These are phyloP conservation scores for Cyberlindnera veronae DNA, from an alignment of 805 yeast species.

Conservation along the genomic window DNA sequence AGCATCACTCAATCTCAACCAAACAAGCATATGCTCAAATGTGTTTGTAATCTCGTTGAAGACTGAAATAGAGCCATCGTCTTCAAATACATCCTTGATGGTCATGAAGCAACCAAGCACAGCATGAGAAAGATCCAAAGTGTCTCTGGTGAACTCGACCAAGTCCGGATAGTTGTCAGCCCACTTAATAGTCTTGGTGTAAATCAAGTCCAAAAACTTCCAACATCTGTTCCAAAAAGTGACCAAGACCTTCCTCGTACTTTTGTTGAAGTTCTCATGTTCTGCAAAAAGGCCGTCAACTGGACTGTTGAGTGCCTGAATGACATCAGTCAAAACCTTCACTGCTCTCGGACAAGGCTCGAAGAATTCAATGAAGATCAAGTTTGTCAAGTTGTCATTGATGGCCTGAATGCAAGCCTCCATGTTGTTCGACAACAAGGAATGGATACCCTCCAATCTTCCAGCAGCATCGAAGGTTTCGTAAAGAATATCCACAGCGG, in stretches of 20 bases:
- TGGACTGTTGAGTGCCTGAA: conserved; percentile 61
- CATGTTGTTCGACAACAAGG: conserved; percentile 44
- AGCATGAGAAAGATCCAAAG: conserved; percentile 70
- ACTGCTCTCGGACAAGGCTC: conserved; percentile 78
- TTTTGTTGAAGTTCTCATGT: conserved; percentile 23
- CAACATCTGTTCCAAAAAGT: conserved; percentile 70
- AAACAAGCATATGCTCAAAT: conserved; percentile 63
- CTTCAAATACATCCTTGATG: conserved; percentile 31
- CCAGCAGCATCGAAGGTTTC: conserved; percentile 80
- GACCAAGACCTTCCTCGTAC: conserved; percentile 30
- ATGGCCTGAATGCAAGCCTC: conserved; percentile 46
- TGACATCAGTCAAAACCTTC: conserved; percentile 70
- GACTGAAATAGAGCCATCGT: conserved; percentile 31
- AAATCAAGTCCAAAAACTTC: conserved; percentile 67
- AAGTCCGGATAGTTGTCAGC: conserved; percentile 57
- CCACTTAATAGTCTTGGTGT: conserved; percentile 70
- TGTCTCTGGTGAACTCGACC: conserved; percentile 82
- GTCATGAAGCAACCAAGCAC: conserved; percentile 63
- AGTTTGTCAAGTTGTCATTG: conserved; percentile 40
- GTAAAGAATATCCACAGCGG: conserved; percentile 66
- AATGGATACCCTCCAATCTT: conserved; percentile 69
- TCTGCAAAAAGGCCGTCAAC: conserved; percentile 51
- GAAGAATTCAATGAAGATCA: conserved; percentile 46
- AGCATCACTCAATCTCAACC: conserved; percentile 81
- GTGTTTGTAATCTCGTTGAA: conserved; percentile 57